Evolutionary conservation across 169 alveolate genomes (phyloP).

Genomic region (Plasmodium chabaudi): DNA sequence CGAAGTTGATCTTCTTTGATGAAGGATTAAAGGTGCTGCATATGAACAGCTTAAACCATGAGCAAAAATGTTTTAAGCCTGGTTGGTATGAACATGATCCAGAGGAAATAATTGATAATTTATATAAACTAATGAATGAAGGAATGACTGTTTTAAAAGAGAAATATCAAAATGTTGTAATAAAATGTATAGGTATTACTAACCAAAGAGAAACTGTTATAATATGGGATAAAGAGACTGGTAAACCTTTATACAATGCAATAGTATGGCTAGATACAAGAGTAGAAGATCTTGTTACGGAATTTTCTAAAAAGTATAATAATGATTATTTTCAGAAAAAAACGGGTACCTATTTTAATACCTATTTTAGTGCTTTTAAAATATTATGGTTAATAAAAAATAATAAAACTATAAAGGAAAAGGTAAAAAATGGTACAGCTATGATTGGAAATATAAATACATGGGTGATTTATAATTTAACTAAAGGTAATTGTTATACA

Average conservation of each 20-base stretch:
- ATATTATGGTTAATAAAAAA: constrained; percentile 89
- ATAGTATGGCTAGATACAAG: constrained; percentile 95
- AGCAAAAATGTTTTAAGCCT: constrained; percentile 85
- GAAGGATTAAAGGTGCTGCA: constrained; percentile 76
- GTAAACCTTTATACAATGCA: constrained; percentile 93
- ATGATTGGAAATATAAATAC: constrained; percentile 92
- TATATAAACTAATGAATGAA: constrained; percentile 83
- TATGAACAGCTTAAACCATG: constrained; percentile 77
- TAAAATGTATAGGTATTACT: constrained; percentile 89
- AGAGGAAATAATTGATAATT: constrained; percentile 82
- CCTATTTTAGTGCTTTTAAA: constrained; percentile 92
- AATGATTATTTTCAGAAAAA: constrained; percentile 83
- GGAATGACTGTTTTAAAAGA: constrained; percentile 72
- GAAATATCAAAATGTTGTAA: constrained; percentile 56
- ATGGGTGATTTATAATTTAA: constrained; percentile 87
- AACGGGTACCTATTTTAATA: constrained; percentile 92
- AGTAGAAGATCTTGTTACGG: constrained; percentile 85
- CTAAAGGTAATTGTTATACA: constrained; percentile 89
- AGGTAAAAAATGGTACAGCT: constrained; percentile 81
- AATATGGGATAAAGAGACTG: constrained; percentile 91
- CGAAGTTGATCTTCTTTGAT: constrained; percentile 87
- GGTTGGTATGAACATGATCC: constrained; percentile 92
- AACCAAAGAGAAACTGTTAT: constrained; percentile 91
- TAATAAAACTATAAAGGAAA: constrained; percentile 77
- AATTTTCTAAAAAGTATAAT: constrained; percentile 77